Base-by-base conservation (phyloP, 2,329 filamentous ascomycete species). In the Ascochyta clinopodiicola region DNA sequence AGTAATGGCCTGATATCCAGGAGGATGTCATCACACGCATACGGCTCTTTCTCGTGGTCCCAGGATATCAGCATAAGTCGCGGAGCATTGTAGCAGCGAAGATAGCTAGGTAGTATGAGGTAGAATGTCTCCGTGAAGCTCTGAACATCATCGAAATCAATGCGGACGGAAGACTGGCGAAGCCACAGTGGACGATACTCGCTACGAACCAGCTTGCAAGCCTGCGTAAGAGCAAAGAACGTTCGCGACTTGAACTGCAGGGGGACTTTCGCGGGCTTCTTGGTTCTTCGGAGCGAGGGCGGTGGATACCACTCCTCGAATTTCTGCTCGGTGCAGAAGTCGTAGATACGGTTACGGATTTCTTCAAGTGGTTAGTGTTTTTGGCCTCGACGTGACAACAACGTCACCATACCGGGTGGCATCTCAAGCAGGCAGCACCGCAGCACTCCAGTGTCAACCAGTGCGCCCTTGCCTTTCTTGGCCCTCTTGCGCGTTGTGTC, bases 271-370 rank as follows among this genome's bases (percentile, higher is more conserved):
- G 6, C 8, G 4, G 13, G 8, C 15, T 24, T 48, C 27, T 1
- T 22, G 10, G 3, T 15, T 34, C 9, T 46, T 22, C 43, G 29
- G 15, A 44, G 29, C 13, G 24, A 15, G 35, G 19, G 9, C 25
- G 52, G 13, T 22, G 2, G 7, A 21, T 13, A 17, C 19, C 22
- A 12, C 8, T 6, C 12, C 1, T 50, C n/a, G 37, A 49, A 59
- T 1, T 6, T 6, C 1, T 29, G 7, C 34, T 62, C 61, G 3
- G 22, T 27, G 13, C 57, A 56, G 27, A 47, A 59, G 7, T 54
- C n/a, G 37, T 62, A 64, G 38, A 64, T 62, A 8, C 46, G 54
- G 22, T 62, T 64, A 10, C 61, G 54, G 5, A 64, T 27, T 43
- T 62, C 61, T 63, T 22, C 9, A 3, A 8, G n/a, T 9, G 3